Percentiles rank a stretch among this genome's conserved stretches.
These are phyloP conservation scores for Hypoxylon sp. DNA, from an alignment of 2,329 filamentous ascomycete species.

Conservation along the genomic window DNA sequence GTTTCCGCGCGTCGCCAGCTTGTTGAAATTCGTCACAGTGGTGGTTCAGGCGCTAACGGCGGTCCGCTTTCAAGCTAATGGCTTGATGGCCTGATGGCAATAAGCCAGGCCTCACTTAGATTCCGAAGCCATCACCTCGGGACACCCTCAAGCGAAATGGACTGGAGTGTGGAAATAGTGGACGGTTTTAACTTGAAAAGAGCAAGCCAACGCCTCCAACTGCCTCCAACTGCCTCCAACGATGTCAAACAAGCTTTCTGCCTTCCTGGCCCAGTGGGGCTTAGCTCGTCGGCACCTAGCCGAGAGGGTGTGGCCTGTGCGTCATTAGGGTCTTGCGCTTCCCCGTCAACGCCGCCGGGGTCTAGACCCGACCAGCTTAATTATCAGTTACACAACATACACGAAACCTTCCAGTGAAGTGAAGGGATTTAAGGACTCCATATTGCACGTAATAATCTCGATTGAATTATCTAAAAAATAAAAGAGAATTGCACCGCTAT, in stretches of 20 bases:
- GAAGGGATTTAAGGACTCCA: not conserved
- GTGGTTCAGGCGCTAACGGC: conserved; percentile 9
- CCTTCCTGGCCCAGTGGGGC: conserved; percentile 24
- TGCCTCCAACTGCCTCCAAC: not conserved
- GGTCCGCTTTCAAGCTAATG: conserved; percentile 10
- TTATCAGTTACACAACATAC: conserved; percentile 19
- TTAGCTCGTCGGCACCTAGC: conserved; percentile 39
- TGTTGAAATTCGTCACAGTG: conserved; percentile 6
- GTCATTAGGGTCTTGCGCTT: conserved; percentile 22
- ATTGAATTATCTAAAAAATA: not conserved
- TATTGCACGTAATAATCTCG: not conserved
- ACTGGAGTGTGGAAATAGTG: not conserved
- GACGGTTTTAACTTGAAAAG: conserved; percentile 1
- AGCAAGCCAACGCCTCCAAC: not conserved
- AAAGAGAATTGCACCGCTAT: not conserved
- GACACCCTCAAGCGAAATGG: not conserved
- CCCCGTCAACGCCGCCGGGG: conserved; percentile 13
- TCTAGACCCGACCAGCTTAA: conserved; percentile 27
- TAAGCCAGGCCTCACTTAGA: conserved; percentile 8
- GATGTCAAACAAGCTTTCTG: conserved; percentile 28
- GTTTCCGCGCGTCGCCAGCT: conserved; percentile 16
- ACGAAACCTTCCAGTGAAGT: not conserved
- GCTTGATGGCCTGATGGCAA: conserved; percentile 2
- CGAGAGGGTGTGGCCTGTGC: conserved; percentile 30
- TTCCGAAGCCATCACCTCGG: conserved; percentile 11